Conservation (phyloP, 108 stramenopile genomes). For the Bacterosira constricta region DNA sequence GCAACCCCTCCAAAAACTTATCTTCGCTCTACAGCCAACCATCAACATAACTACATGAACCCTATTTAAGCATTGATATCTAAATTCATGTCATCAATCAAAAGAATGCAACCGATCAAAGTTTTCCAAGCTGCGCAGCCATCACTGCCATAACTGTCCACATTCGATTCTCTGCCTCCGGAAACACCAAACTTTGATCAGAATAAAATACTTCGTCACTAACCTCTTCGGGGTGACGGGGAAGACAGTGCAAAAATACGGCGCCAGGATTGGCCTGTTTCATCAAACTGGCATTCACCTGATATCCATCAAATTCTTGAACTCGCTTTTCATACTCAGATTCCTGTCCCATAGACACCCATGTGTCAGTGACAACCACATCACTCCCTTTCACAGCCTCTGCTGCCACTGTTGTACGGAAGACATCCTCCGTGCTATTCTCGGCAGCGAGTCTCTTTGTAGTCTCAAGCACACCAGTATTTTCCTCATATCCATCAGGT, state of each 20-base stretch:
- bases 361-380: conserved; percentile 96
- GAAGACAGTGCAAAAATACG: conserved; percentile 96
- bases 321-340: conserved; percentile 88
- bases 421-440: conserved; percentile 58
- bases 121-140: conserved; percentile 88
- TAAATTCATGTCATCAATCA: neutral
- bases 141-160: conserved; percentile 99
- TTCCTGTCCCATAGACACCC: conserved; percentile 99
- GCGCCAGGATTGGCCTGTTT: conserved; percentile 81
- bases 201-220: conserved; percentile 96
- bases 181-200: conserved; percentile 87
- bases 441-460: conserved; percentile 64
- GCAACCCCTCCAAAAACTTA: too few relatives aligned
- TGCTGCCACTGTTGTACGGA: conserved; percentile 71
- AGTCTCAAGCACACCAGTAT: conserved; percentile 68
- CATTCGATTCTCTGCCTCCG: conserved; percentile 98
- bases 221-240: conserved; percentile 96
- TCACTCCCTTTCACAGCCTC: conserved; percentile 91
- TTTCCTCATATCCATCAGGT: conserved; percentile 88
- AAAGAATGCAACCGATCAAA: conserved; percentile 2
- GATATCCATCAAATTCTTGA: conserved; percentile 92
- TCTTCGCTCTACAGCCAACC: too few relatives aligned
- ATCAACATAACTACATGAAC: too few relatives aligned
- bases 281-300: conserved; percentile 91
- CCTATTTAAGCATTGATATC: neutral